Conservation (phyloP, 768 basidiomycete species). For the Kondoa subrosea region DNA sequence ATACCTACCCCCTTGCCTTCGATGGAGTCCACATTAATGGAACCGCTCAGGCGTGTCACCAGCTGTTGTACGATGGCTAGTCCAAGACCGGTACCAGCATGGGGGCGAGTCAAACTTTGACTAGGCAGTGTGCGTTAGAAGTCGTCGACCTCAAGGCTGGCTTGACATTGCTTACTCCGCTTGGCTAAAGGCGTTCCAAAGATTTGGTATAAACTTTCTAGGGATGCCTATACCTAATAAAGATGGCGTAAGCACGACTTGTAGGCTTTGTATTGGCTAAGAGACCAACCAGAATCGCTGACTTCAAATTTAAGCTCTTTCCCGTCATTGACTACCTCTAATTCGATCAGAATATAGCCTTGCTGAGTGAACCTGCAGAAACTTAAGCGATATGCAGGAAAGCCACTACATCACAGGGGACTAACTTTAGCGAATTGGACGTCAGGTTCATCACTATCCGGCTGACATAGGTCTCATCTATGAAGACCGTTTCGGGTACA, state of each 20-base stretch:
- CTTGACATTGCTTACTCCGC: neutral
- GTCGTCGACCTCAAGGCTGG: neutral
- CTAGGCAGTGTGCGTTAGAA: neutral
- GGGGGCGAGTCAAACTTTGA: neutral
- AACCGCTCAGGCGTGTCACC: neutral
- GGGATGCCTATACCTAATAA: conserved; percentile 1
- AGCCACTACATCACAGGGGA: neutral
- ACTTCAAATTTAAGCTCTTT: neutral
- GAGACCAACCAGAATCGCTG: neutral
- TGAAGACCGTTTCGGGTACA: neutral
- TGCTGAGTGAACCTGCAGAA: neutral
- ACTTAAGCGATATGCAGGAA: neutral
- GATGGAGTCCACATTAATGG: neutral
- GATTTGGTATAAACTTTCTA: neutral
- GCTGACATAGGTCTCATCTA: conserved; percentile 6
- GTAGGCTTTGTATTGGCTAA: neutral
- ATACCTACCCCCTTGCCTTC: conserved; percentile 6
- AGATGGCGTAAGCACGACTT: neutral
- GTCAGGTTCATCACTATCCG: neutral
- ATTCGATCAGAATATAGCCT: neutral
- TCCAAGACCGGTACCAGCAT: conserved; percentile 2
- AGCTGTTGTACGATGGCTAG: conserved; percentile 3
- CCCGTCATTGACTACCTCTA: neutral
- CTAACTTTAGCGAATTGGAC: neutral
- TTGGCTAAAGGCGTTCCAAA: conserved; percentile 4